These are phyloP conservation scores for Chaetomium sp. DNA, from an alignment of 2,329 filamentous ascomycete genomes.

Conservation along the genomic window DNA sequence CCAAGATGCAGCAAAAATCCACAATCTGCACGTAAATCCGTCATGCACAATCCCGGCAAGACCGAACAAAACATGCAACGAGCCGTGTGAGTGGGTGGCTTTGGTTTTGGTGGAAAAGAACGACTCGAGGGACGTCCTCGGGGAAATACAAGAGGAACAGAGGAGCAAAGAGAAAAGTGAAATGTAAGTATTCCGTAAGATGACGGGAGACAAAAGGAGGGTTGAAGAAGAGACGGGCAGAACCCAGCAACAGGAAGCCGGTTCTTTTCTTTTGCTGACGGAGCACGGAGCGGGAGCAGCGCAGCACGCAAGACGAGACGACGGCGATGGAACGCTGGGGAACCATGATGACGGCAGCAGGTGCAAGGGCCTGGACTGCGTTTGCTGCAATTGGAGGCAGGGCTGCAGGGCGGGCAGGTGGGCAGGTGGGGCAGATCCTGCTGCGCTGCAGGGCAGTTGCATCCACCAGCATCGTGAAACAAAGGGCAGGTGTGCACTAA, in stretches of 20 bases:
- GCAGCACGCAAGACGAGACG: constrained; percentile 6
- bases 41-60: no score
- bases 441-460: not conserved
- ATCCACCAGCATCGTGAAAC: not conserved
- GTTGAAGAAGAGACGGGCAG: not conserved
- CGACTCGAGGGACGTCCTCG: no score
- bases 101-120: no score
- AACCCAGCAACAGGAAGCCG: not conserved
- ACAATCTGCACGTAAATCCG: no score
- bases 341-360: constrained; percentile 23
- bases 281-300: constrained; percentile 16
- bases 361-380: not conserved
- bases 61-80: no score
- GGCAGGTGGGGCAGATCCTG: constrained; percentile 11
- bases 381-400: constrained; percentile 3
- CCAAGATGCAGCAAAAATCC: no score
- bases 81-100: no score
- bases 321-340: constrained; percentile 23
- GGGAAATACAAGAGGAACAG: not conserved
- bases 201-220: not conserved
- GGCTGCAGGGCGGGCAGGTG: not conserved
- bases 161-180: not conserved
- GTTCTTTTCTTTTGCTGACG: constrained; percentile 17
- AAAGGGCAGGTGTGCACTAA: not conserved
- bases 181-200: not conserved